Percentiles rank a stretch among this genome's conserved stretches.
These are phyloP conservation scores for Garcileccinum viscosum DNA, from an alignment of 1,284 basidiomycete genomes.

Conservation along the genomic window DNA sequence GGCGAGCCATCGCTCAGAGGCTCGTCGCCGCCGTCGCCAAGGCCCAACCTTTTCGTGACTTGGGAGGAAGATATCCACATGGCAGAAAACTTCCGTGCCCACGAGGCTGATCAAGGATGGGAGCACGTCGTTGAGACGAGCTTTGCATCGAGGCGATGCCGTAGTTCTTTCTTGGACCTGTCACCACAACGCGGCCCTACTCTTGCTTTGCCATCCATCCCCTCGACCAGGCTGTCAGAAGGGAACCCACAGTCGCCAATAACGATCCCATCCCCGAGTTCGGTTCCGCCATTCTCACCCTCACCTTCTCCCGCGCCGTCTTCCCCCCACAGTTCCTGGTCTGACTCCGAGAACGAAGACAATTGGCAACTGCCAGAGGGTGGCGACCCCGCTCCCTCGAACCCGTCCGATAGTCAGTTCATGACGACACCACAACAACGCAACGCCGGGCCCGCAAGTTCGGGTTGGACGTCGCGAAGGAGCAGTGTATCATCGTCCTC, in stretches of 20 bases:
- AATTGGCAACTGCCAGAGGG: neutral
- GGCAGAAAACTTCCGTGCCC: slow-evolving; percentile 1
- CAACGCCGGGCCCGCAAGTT: neutral
- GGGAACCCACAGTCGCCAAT: slow-evolving; percentile 31
- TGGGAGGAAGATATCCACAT: slow-evolving; percentile 24
- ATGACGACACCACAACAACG: slow-evolving; percentile 2
- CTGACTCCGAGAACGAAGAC: slow-evolving; percentile 25
- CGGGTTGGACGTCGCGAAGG: slow-evolving; percentile 16
- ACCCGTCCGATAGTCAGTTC: neutral
- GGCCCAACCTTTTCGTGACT: slow-evolving; percentile 20
- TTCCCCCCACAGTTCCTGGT: slow-evolving; percentile 15
- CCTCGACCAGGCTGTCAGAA: slow-evolving; percentile 32
- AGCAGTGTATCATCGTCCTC: slow-evolving; percentile 20
- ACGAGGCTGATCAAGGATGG: slow-evolving; percentile 14
- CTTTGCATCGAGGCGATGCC: slow-evolving; percentile 7
- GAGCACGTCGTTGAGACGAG: slow-evolving; percentile 17
- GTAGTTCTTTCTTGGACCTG: slow-evolving; percentile 5
- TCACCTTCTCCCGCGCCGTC: slow-evolving; percentile 21
- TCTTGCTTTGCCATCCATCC: slow-evolving; percentile 34
- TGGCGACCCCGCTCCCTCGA: neutral
- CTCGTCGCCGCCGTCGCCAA: slow-evolving; percentile 32
- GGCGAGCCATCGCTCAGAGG: slow-evolving; percentile 20
- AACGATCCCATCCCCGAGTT: slow-evolving; percentile 29
- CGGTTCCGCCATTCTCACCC: slow-evolving; percentile 21
- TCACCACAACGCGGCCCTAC: slow-evolving; percentile 6